These are phyloP conservation scores for Schoenoplectus triqueter DNA, from an alignment of 202 grass and related monocot species.

Conservation along the genomic window DNA sequence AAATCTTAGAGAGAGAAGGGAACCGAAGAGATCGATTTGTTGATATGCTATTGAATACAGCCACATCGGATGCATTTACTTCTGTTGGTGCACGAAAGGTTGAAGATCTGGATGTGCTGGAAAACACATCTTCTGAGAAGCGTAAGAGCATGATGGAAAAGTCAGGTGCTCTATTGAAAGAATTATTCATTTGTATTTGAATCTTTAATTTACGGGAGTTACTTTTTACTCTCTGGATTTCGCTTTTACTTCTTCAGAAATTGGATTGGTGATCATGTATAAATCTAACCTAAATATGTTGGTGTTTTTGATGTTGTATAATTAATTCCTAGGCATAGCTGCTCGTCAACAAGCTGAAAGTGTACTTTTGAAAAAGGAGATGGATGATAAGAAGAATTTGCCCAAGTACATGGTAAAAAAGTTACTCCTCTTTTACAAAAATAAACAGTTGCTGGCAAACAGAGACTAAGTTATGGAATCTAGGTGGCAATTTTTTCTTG, in stretches of 20 bases:
- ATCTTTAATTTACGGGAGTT: neutral
- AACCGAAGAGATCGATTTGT: constrained; percentile 74
- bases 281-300: constrained; percentile 13
- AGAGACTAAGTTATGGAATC: neutral
- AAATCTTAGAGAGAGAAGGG: constrained; percentile 67
- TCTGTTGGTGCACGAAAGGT: constrained; percentile 43
- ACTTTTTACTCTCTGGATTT: neutral
- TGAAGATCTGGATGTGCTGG: constrained; percentile 20
- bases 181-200: constrained; percentile 18
- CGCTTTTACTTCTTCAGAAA: neutral
- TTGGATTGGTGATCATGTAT: constrained; percentile 3
- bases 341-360: constrained; percentile 56
- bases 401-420: constrained; percentile 71
- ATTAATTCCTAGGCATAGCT: constrained; percentile 46
- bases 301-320: constrained; percentile 6
- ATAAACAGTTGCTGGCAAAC: neutral
- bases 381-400: constrained; percentile 69
- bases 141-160: constrained; percentile 43
- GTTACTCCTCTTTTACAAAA: neutral
- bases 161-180: constrained; percentile 45
- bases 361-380: constrained; percentile 66
- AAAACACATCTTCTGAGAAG: constrained; percentile 44
- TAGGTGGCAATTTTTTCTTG: neutral
- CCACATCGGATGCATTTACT: constrained; percentile 37
- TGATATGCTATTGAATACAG: constrained; percentile 71